Percentiles rank a stretch among this genome's conserved stretches.
These are phyloP conservation scores for Hypoxylon sp. DNA, from an alignment of 2,329 filamentous ascomycete species.

Conservation along the genomic window DNA sequence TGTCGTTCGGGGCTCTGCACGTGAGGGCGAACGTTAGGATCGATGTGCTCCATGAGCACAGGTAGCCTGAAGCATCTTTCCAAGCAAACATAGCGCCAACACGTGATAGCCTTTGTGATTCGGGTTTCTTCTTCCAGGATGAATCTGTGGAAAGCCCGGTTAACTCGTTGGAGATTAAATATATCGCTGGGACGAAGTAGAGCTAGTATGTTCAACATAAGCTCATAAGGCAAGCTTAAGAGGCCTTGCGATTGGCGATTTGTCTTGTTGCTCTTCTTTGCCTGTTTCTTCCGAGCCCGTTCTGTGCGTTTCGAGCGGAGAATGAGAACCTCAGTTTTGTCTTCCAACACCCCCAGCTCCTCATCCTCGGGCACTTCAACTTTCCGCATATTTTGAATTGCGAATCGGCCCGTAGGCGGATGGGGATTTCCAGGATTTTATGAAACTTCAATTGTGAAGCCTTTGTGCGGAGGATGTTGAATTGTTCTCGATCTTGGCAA, in stretches of 20 bases:
- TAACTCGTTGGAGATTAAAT: slow-evolving; percentile 62
- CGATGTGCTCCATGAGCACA: slow-evolving; percentile 58
- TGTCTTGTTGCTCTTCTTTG: slow-evolving; percentile 58
- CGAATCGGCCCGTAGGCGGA: neutral
- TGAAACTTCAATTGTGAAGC: neutral
- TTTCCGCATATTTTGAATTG: slow-evolving; percentile 35
- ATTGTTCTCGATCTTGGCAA: neutral
- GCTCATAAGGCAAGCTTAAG: slow-evolving; percentile 67
- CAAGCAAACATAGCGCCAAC: slow-evolving; percentile 65
- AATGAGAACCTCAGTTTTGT: slow-evolving; percentile 62
- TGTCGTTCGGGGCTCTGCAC: slow-evolving; percentile 59
- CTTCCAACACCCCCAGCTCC: slow-evolving; percentile 63
- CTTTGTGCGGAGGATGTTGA: neutral
- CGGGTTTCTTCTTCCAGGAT: slow-evolving; percentile 60
- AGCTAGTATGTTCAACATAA: slow-evolving; percentile 65
- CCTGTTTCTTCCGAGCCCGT: slow-evolving; percentile 61
- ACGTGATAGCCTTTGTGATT: slow-evolving; percentile 62
- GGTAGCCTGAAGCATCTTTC: slow-evolving; percentile 67
- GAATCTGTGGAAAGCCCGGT: slow-evolving; percentile 60
- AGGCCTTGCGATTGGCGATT: slow-evolving; percentile 56
- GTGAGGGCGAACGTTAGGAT: slow-evolving; percentile 42
- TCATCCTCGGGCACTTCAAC: slow-evolving; percentile 54
- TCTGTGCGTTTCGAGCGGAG: slow-evolving; percentile 68
- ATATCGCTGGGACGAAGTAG: slow-evolving; percentile 66
- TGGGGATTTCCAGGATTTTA: neutral